Evolutionary conservation across 345 rosid genomes (phyloP), one percentile per base, ranked within the genome.

Genomic region (Salix exigua): DNA sequence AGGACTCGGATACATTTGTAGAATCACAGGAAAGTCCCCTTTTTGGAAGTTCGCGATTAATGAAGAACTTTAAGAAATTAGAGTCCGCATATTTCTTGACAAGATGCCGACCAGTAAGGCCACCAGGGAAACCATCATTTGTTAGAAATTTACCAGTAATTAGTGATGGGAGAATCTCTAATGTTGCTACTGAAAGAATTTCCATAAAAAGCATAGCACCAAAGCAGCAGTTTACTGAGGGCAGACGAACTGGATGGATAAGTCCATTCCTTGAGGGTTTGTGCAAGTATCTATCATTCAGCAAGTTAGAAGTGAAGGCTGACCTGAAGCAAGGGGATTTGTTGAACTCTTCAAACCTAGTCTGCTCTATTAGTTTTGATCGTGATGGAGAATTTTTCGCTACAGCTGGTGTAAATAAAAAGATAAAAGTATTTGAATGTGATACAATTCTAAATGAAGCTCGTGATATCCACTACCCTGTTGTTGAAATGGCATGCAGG

Each of bases 341-440:
- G 77, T 82, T 96, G 77, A 96, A 86, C 83, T 89, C 97, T 23
- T 90, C 97, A 67, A 93, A 93, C 85, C 90, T 93, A 33, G 97
- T 96, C 7, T 96, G 99, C 82, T 86, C 97, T 10, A 86, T 96
- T 63, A 77, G 92, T 65, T 96, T 96, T 80, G 99, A 96, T 82
- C 94, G 97, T 1, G 97, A 91, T 80, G 97, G 94, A 62, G 96
- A 96, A 79, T 87, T 84, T 76, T 96, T 96, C 62, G 98, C 99
- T 26, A 82, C 98, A 33, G 99, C 99, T n/a, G 97, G 98, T 65
- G 91, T 96, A 72, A 96, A 91, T 85, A 96, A 91, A 89, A 93
- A 89, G 84, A 92, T 96, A 75, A 96, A 96, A 86, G 90, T 96
- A 62, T 96, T 96, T 71, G 99, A 96, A 78, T 93, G 89, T 75